Evolutionary conservation across 2,329 filamentous ascomycete genomes (phyloP), one percentile per base, ranked within the genome.

Genomic region (Annulohypoxylon truncatum): DNA sequence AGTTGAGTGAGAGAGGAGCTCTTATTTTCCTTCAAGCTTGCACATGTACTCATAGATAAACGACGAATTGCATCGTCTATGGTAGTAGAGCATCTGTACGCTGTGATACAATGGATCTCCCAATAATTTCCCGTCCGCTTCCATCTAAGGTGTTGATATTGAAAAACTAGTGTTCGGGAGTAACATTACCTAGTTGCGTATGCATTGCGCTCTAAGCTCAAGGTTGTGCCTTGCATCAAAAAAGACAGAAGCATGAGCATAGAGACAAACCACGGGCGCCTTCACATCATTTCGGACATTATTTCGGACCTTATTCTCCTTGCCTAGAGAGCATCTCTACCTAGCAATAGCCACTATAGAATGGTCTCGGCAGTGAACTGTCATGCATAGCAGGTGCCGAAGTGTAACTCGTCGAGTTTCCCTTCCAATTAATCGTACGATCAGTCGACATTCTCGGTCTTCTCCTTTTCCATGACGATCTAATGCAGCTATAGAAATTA

Each of bases 341-440:
- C n/a, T 40, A 40, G 13, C 47, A 9, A 15, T 7, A 40, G 18
- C 9, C 22, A 48, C 44, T 31, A 59, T 26, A 48, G 60, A 66
- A 52, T 33, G 47, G 53, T 64, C 69, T 69, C 70, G 72, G 62
- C 51, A 38, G 28, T 67, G 61, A 61, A 61, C n/a, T 62, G 58
- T 60, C 64, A 48, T 69, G 64, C 67, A 69, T 65, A 48, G 15
- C 54, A 67, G 61, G 42, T 69, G 62, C 67, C 72, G 67, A 72
- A 60, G 72, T 73, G 71, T 73, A 71, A 73, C 73, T 64, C 58
- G 48, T 59, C 59, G 58, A 66, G 61, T 44, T 52, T 46, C 61
- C 51, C 63, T 47, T 48, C 51, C 56, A 64, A 65, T 51, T 62
- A 29, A 73, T 75, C 73, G 61, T 75, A 75, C 61, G 73, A 75